Evolutionary conservation across 345 rosid genomes (phyloP), one percentile per base, ranked within the genome.

Genomic region (Bretschneidera sinensis): DNA sequence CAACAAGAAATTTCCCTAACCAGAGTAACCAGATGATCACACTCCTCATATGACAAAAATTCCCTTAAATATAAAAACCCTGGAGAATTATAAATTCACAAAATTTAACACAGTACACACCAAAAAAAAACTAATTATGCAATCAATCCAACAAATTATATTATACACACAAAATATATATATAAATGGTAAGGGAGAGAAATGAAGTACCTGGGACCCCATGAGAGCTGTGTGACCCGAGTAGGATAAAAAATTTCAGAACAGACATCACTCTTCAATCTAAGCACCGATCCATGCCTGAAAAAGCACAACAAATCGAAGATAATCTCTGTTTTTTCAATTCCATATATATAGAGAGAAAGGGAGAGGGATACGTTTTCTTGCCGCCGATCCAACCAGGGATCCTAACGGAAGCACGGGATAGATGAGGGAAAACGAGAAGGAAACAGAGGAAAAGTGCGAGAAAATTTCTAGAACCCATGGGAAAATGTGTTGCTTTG

Each of bases 21-120:
- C 91, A 94, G 74, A 14, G 69, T 54, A 61, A 88, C 79, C 18
- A 94, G 80, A 73, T 94, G 97, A 68, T 90, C 99, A 68, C 97
- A 90, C 65, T 94, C 99, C 59, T 78, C 82, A 34, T 76, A 70
- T 7, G 97, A 53, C 19, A 94, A 69, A 79, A 94, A 85, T 25
- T n/a, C 95, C 87, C 60, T 61, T 76, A 68, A 84, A 83, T 18
- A 86, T 17, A 69, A 94, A 94, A 17, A 79, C 96, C 87, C 99
- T 94, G 81, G 17, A 58, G 33, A 76, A 48, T 68, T n/a, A 21
- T 23, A 59, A 61, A 65, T n/a, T 28, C 59, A 57, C 61, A 48
- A 43, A 18, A 23, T 61, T 59, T 2, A 58, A 51, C 53, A 19
- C 33, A 22, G 31, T 16, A 57, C 2, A 2, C 17, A 65, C 8